Evolutionary conservation across 2,329 filamentous ascomycete genomes (phyloP), one percentile per base, ranked within the genome.

Genomic region (Colletotrichum phormii): DNA sequence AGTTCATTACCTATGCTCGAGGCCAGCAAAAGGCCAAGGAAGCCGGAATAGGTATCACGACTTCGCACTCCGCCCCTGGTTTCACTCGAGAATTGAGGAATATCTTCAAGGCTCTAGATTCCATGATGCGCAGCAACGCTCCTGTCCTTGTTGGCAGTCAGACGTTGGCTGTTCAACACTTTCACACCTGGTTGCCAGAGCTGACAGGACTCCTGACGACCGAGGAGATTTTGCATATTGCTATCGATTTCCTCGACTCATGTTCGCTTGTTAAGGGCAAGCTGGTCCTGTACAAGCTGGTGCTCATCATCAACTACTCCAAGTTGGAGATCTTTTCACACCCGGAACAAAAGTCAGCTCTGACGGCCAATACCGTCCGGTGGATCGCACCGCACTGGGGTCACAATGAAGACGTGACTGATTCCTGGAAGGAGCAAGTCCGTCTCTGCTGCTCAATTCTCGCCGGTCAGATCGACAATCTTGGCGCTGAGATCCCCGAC

Each of bases 321-420:
- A 92, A 92, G 74, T 86, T 98, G 5, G 91, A 94, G 31, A 87
- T 98, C 26, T 98, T 98, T 82, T 89, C 92, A 11, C 87, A 92
- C n/a, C 89, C 92, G 0, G 93, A 96, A 72, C 93, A 96, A 76
- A 89, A 92, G 76, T 89, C 91, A 33, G 91, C 91, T 13, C 86
- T 98, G 59, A 90, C 93, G 73, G 89, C 92, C 58, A 97, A 95
- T 78, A 98, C 95, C 4, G 92, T 95, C 57, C 88, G 93, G 74
- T 99, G 97, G 97, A 91, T 99, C 71, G 92, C 92, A 13, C 95
- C 96, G 4, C 95, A 98, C 81, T 99, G 97, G 97, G 96, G 96
- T 13, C 90, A 91, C 74, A 90, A 89, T 0, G 88, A 90, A 4
- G 86, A 91, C 33, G 90, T 96, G 11, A 95, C 91, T 3, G 92